phyloP scores from a whole-genome alignment of 257 asterid genomes.

The Nicotiana benthamiana region DNA sequence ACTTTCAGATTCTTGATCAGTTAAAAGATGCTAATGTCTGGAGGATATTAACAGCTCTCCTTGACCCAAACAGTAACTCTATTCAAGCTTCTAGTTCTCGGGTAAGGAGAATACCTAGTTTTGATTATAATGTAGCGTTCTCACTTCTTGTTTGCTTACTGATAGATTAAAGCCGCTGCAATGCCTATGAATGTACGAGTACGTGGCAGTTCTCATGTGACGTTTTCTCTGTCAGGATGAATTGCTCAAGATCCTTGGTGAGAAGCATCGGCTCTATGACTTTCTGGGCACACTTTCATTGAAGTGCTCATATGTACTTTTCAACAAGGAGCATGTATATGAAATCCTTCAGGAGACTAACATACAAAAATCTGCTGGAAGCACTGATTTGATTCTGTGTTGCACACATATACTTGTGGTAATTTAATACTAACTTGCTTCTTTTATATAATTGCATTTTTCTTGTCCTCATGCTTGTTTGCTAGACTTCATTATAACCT shows the following conservation, averaged over 20 bases:
- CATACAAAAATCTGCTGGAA: constrained; percentile 64
- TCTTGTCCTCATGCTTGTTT: background rate
- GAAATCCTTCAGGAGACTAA: constrained; percentile 77
- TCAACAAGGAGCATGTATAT: constrained; percentile 75
- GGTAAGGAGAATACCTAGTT: constrained; percentile 41
- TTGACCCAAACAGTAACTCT: constrained; percentile 64
- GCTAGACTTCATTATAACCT: background rate
- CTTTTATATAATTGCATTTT: constrained; percentile 1
- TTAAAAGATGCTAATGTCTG: constrained; percentile 72
- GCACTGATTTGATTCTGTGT: constrained; percentile 56
- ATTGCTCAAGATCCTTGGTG: constrained; percentile 59
- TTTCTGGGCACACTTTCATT: constrained; percentile 65
- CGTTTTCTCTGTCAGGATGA: constrained; percentile 49
- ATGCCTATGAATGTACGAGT: background rate
- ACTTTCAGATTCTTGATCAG: constrained; percentile 75
- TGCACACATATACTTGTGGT: constrained; percentile 99
- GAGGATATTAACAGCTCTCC: constrained; percentile 55
- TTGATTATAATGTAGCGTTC: background rate
- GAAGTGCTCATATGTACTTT: constrained; percentile 85
- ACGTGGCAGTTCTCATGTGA: background rate
- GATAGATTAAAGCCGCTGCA: background rate
- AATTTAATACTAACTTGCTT: constrained; percentile 15
- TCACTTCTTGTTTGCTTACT: background rate
- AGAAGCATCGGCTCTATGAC: constrained; percentile 72
- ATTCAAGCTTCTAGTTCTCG: constrained; percentile 47